Base-by-base conservation (phyloP, 2,329 filamentous ascomycete species). In the Thielaviopsis musarum region DNA sequence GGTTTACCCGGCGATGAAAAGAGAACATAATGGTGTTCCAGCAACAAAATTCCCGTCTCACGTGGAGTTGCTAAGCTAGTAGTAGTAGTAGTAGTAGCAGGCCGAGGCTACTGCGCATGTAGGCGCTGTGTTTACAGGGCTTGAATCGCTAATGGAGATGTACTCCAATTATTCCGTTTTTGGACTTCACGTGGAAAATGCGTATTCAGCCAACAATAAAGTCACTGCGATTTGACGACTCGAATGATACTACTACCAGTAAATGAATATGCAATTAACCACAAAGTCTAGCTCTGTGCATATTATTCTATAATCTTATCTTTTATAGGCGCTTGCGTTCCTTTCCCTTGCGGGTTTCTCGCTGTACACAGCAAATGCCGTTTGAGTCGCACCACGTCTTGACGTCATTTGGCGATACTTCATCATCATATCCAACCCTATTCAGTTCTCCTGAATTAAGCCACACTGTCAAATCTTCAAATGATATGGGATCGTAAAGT, bases 351-450 rank as follows among this genome's bases (percentile, higher is more conserved):
- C 73, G 49, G 60, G 72, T 82, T 64, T 80, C 78, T 65, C 77
- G 83, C 83, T 82, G 88, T 34, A 90, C 74, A 70, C 90, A 95
- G 66, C 90, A 94, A 10, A 97, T 76, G 53, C 91, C 90, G 69
- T 85, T 86, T 49, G 81, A 82, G 71, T 95, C 88, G 67, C 91
- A 96, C 91, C 91, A 97, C 66, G 79, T 81, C 75, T 93, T 90
- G 19, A 94, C 85, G 67, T 87, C 82, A 30, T 69, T 74, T 0
- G 80, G 73, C 6, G 74, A 75, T 10, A 87, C 79, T 67, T 88
- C 82, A 9, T 76, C 77, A 64, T 88, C 84, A 65, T 80, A 85
- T 0, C 82, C 82, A 0, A 82, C 77, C 3, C 75, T 73, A 13
- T 76, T 77, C 52, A 91, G 71, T 24, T 82, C 80, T 13, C 85